phyloP scores from a whole-genome alignment of 2,329 filamentous ascomycete species.

The Colletotrichum sp. region DNA sequence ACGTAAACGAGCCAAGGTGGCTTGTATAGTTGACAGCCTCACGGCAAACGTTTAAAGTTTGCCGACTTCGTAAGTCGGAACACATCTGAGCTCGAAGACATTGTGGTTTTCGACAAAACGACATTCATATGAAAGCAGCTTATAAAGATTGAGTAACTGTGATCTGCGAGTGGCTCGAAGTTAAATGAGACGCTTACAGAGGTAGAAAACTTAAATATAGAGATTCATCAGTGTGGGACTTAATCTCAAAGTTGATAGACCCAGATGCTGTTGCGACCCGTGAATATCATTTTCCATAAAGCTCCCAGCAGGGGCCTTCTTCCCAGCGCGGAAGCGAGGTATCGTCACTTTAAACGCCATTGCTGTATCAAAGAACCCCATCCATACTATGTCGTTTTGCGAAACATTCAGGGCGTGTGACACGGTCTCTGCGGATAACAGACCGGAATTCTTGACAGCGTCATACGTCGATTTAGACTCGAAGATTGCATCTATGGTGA shows the following conservation, averaged over 20 bases:
- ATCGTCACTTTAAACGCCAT: slow-evolving; percentile 53
- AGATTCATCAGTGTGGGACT: too few relatives aligned
- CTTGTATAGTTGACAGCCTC: too few relatives aligned
- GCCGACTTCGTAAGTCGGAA: too few relatives aligned
- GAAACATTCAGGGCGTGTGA: slow-evolving; percentile 31
- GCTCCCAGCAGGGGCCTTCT: neutral
- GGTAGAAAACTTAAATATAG: too few relatives aligned
- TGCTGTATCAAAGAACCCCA: slow-evolving; percentile 49
- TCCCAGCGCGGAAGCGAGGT: neutral
- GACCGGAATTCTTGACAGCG: slow-evolving; percentile 36
- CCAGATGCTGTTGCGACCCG: slow-evolving; percentile 11
- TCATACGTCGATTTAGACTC: slow-evolving; percentile 34
- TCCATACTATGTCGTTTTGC: slow-evolving; percentile 36
- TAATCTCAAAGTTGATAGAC: neutral
- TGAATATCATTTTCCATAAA: slow-evolving; percentile 13
- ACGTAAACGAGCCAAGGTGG: too few relatives aligned
- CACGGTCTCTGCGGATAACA: slow-evolving; percentile 40
- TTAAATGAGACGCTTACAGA: too few relatives aligned
- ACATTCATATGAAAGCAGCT: too few relatives aligned
- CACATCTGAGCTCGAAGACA: too few relatives aligned
- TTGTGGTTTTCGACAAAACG: too few relatives aligned
- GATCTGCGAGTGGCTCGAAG: too few relatives aligned
- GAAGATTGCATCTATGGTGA: slow-evolving; percentile 50
- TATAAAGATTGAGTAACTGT: too few relatives aligned
- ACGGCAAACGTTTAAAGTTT: too few relatives aligned